Base-by-base conservation (phyloP, 129 eudicot species). In the Glebionis coronaria region DNA sequence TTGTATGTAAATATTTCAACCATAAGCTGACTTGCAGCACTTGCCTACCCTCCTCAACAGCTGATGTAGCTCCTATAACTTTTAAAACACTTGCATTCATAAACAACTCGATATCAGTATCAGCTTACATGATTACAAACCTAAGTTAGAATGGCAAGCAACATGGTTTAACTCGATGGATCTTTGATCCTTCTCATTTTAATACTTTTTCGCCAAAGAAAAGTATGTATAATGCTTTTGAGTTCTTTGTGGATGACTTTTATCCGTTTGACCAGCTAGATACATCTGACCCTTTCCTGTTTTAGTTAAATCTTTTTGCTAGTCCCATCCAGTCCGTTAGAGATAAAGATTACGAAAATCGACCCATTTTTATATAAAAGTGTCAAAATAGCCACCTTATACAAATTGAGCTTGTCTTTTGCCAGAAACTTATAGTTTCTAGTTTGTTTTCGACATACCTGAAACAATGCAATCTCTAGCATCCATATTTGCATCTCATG, bases 391-490 rank as follows among this genome's bases (percentile, higher is more conserved):
- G 16, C 29, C 28, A 40, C 50, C 59, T 67, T 79, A 61, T 65
- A 78, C 56, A 65, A 67, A n/a, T n/a, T n/a, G n/a, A n/a, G n/a
- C n/a, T n/a, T n/a, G n/a, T n/a, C n/a, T n/a, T n/a, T n/a, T n/a
- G n/a, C n/a, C n/a, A n/a, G n/a, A n/a, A n/a, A n/a, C n/a, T n/a
- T n/a, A n/a, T n/a, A n/a, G n/a, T n/a, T n/a, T n/a, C n/a, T n/a
- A n/a, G n/a, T n/a, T n/a, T n/a, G n/a, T n/a, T n/a, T n/a, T n/a
- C n/a, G n/a, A n/a, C n/a, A n/a, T n/a, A 64, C 77, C 14, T n/a
- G 67, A 44, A 70, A 58, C 52, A 28, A 70, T 49, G 52, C 60
- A 78, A 63, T n/a, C 55, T 59, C 70, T 74, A 89, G 87, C 83
- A 45, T 74, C 83, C 60, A 57, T 59, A 51, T 40, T 77, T 61